A percentile compares a stretch with the other conserved stretches of the same genome.
Conservation (phyloP, 305 asterid species). For the Plantago lanceolata region DNA sequence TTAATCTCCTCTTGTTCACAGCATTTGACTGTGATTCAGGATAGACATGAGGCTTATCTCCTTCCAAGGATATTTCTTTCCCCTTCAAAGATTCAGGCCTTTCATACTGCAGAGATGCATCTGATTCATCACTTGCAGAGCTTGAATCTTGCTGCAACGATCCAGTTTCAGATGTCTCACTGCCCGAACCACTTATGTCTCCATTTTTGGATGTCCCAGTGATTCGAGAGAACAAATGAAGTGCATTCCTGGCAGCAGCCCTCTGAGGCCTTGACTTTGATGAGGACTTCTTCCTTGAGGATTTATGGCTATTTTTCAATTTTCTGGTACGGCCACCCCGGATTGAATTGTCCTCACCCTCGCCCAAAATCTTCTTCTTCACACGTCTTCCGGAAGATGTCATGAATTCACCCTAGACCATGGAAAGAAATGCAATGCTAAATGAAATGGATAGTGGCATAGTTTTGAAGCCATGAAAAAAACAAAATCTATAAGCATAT, state of each 20-base stretch:
- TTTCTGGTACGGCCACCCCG: constrained; percentile 43
- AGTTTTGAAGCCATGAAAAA: background rate
- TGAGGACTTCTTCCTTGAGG: constrained; percentile 52
- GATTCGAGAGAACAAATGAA: constrained; percentile 79
- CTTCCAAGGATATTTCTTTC: constrained; percentile 55
- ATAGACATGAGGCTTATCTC: constrained; percentile 34
- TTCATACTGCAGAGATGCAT: constrained; percentile 48
- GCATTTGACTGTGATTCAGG: constrained; percentile 47
- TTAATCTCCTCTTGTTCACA: constrained; percentile 62
- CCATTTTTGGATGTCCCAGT: constrained; percentile 76
- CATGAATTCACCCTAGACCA: constrained; percentile 61
- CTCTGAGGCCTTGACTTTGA: constrained; percentile 80
- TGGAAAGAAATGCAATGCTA: constrained; percentile 13
- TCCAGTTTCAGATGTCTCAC: constrained; percentile 62
- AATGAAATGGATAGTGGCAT: background rate
- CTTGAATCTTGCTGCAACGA: constrained; percentile 63
- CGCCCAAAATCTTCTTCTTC: constrained; percentile 88
- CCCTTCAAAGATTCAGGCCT: constrained; percentile 58
- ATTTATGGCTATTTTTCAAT: constrained; percentile 56
- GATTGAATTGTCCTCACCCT: constrained; percentile 42
- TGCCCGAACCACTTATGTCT: constrained; percentile 52
- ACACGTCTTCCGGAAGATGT: constrained; percentile 96
- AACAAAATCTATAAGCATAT: background rate
- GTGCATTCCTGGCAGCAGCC: constrained; percentile 98
- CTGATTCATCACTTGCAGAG: constrained; percentile 72